Conservation (phyloP, 345 rosid genomes). For the Gossypium stocksii region DNA sequence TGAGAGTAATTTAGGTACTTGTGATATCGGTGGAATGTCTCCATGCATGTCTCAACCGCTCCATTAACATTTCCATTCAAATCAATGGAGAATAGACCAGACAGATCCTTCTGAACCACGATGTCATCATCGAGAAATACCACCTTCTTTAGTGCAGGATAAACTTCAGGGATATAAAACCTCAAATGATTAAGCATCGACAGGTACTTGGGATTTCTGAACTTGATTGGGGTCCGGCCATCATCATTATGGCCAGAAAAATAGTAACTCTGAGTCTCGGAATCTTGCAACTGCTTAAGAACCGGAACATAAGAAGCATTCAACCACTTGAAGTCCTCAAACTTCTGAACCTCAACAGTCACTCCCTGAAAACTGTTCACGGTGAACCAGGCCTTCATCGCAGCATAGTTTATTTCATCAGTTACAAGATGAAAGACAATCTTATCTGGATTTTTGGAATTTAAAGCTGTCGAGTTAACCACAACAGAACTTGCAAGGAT, state of each 20-base stretch:
- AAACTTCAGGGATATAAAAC: slow-evolving; percentile 88
- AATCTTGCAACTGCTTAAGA: slow-evolving; percentile 91
- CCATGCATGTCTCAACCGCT: slow-evolving; percentile 99
- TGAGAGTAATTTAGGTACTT: slow-evolving; percentile 82
- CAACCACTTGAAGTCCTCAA: slow-evolving; percentile 85
- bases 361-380: slow-evolving; percentile 64
- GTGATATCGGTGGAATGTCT: slow-evolving; percentile 84
- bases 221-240: slow-evolving; percentile 77
- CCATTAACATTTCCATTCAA: slow-evolving; percentile 83
- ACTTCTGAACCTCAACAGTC: slow-evolving; percentile 79
- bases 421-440: slow-evolving; percentile 86
- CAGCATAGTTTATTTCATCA: slow-evolving; percentile 72
- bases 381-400: slow-evolving; percentile 87
- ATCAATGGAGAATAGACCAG: slow-evolving; percentile 58
- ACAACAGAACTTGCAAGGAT: slow-evolving; percentile 89
- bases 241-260: slow-evolving; percentile 72
- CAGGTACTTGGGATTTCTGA: slow-evolving; percentile 85
- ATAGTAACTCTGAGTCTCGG: slow-evolving; percentile 83
- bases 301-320: slow-evolving; percentile 94
- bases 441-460: slow-evolving; percentile 53
- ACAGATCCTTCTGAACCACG: slow-evolving; percentile 71
- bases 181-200: slow-evolving; percentile 91
- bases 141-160: slow-evolving; percentile 71
- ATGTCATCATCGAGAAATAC: slow-evolving; percentile 91
- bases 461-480: slow-evolving; percentile 77